Percentiles rank a stretch among this genome's conserved stretches.
Evolutionary conservation across 2,329 filamentous ascomycete genomes (phyloP).

Genomic region (Penicillium sp.): DNA sequence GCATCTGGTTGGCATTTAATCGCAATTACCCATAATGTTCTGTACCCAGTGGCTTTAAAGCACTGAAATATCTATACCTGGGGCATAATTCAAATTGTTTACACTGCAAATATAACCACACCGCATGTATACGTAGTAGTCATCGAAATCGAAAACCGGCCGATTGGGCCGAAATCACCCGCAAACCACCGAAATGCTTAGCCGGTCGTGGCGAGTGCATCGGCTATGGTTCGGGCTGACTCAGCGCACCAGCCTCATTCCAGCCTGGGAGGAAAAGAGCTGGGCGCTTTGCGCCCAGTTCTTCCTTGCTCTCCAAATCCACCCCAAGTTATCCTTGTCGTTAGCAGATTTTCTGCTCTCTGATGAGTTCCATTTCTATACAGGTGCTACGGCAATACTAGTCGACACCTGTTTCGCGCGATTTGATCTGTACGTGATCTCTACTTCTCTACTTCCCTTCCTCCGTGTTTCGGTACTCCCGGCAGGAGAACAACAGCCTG

Average conservation of each 20-base stretch:
- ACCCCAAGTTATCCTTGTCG: conserved; percentile 17
- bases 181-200: conserved; percentile 27
- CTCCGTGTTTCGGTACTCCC: conserved; percentile 28
- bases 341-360: conserved; percentile 42
- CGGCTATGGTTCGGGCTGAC: conserved; percentile 28
- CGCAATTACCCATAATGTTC: background rate
- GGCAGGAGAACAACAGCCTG: conserved; percentile 25
- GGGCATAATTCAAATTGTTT: background rate
- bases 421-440: conserved; percentile 23
- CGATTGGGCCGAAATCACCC: conserved; percentile 31
- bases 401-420: conserved; percentile 42
- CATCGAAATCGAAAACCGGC: conserved; percentile 14
- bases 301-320: conserved; percentile 15
- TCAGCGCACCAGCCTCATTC: conserved; percentile 29
- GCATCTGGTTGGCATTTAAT: background rate
- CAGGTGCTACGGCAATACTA: conserved; percentile 47
- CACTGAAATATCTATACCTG: background rate
- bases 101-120: background rate
- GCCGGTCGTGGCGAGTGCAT: conserved; percentile 17
- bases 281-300: conserved; percentile 18
- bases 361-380: conserved; percentile 43
- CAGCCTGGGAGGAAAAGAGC: too few relatives aligned
- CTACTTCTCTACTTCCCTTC: conserved; percentile 29
- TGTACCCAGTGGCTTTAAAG: too few relatives aligned
- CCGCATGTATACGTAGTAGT: background rate